Conservation (phyloP, 495 filamentous ascomycete species). For the Podospora australis region DNA sequence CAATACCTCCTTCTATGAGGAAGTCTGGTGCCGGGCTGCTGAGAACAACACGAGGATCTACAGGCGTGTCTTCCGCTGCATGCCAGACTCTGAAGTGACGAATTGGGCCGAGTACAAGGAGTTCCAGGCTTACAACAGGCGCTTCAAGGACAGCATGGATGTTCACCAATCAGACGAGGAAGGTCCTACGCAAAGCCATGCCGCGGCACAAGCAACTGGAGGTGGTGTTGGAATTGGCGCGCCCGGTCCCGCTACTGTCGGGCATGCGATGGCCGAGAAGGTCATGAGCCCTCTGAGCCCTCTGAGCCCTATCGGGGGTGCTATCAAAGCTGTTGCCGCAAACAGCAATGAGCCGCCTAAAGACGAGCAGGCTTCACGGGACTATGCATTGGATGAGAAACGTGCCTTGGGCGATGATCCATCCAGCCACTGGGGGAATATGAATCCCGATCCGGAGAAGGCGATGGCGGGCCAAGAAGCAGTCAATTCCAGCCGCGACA, state of each 20-base stretch:
- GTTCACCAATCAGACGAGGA: slow-evolving; percentile 33
- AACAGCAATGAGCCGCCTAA: background rate
- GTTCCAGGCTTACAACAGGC: slow-evolving; percentile 68
- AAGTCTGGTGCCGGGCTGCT: slow-evolving; percentile 82
- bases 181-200: slow-evolving; percentile 15
- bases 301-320: background rate
- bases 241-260: slow-evolving; percentile 19
- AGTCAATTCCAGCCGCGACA: slow-evolving; percentile 14
- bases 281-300: slow-evolving; percentile 2
- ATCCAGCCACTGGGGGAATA: slow-evolving; percentile 7
- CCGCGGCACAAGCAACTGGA: slow-evolving; percentile 6
- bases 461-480: slow-evolving; percentile 4
- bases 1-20: slow-evolving; percentile 73
- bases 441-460: slow-evolving; percentile 34
- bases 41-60: slow-evolving; percentile 93
- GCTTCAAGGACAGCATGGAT: slow-evolving; percentile 65
- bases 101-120: slow-evolving; percentile 94
- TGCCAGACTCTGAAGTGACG: slow-evolving; percentile 90
- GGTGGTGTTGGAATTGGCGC: slow-evolving; percentile 25
- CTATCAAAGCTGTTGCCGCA: background rate
- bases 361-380: too few species aligned
- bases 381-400: slow-evolving; percentile 22
- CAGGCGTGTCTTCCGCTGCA: slow-evolving; percentile 89
- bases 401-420: background rate
- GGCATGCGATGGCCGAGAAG: slow-evolving; percentile 16